Percentiles rank a stretch among this genome's conserved stretches.
Conservation (phyloP, 2,329 filamentous ascomycete genomes). For the Ascochyta viciae-villosae region DNA sequence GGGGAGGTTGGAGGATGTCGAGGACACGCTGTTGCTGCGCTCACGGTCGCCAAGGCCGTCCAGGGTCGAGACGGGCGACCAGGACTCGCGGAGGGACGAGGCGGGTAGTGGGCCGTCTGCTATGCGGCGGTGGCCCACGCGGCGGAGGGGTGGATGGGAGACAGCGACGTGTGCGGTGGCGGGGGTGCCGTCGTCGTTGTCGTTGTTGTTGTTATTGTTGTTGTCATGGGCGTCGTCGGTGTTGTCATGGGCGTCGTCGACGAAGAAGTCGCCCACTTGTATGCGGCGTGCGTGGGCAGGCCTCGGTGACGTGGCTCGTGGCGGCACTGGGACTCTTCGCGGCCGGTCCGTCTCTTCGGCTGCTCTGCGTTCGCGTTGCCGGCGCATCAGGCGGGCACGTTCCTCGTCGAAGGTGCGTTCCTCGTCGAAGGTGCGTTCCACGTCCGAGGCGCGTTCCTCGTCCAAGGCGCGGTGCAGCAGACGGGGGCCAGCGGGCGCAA, state of each 20-base stretch:
- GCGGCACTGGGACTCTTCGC: neutral
- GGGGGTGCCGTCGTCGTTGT: slow-evolving; percentile 30
- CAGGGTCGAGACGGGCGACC: slow-evolving; percentile 50
- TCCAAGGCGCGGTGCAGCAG: neutral
- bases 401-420: no score
- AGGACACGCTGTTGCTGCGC: slow-evolving; percentile 72
- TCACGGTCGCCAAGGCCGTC: slow-evolving; percentile 86
- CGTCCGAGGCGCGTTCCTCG: no score
- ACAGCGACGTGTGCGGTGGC: slow-evolving; percentile 37
- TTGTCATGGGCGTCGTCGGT: no score
- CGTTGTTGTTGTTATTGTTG: neutral
- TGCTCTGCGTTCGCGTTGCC: no score
- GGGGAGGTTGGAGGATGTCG: slow-evolving; percentile 59
- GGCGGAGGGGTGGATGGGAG: slow-evolving; percentile 45
- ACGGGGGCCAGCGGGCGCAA: slow-evolving; percentile 41
- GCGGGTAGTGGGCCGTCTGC: slow-evolving; percentile 45
- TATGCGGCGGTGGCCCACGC: slow-evolving; percentile 49
- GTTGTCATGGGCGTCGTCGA: neutral
- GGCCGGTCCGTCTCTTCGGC: neutral
- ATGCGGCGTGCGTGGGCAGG: neutral
- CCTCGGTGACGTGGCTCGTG: neutral
- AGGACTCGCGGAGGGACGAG: slow-evolving; percentile 48
- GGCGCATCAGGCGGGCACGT: no score
- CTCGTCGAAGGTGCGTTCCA: neutral
- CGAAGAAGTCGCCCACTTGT: neutral